A percentile compares a stretch with the other conserved stretches of the same genome.
phyloP scores from a whole-genome alignment of 192 early-diverging fungal genomes.

The Backusella circina region DNA sequence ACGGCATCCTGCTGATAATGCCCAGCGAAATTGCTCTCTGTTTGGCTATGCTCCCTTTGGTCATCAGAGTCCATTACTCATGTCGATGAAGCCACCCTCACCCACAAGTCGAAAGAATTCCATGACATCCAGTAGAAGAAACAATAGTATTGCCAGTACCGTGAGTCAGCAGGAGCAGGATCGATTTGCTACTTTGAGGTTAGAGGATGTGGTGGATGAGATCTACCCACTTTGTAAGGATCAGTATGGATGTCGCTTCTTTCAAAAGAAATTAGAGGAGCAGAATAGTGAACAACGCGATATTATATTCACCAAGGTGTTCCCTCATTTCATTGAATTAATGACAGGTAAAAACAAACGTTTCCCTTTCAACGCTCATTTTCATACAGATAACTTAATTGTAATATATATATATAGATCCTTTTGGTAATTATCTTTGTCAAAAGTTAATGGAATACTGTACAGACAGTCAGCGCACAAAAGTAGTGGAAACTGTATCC shows the following conservation, averaged over 20 bases:
- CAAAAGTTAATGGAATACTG: constrained; percentile 84
- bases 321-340: constrained; percentile 67
- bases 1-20: no score
- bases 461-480: constrained; percentile 67
- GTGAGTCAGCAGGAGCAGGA: constrained; percentile 23
- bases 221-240: constrained; percentile 81
- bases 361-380: not conserved
- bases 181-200: constrained; percentile 57
- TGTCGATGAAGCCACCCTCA: not conserved
- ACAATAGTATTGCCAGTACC: not conserved
- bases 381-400: not conserved
- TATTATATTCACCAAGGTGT: constrained; percentile 72
- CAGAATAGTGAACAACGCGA: constrained; percentile 52
- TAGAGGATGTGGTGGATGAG: constrained; percentile 73
- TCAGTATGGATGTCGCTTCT: constrained; percentile 83
- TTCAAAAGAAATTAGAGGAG: constrained; percentile 87
- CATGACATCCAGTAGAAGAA: constrained; percentile 12
- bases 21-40: not conserved
- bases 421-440: constrained; percentile 91
- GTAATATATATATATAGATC: constrained; percentile 46
- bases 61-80: not conserved
- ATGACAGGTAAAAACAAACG: constrained; percentile 68
- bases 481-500: constrained; percentile 67
- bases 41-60: not conserved
- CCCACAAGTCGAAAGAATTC: constrained; percentile 2